Percentiles rank a stretch among this genome's conserved stretches.
These are phyloP conservation scores for Mycena rosella DNA, from an alignment of 768 basidiomycete species.

Conservation along the genomic window DNA sequence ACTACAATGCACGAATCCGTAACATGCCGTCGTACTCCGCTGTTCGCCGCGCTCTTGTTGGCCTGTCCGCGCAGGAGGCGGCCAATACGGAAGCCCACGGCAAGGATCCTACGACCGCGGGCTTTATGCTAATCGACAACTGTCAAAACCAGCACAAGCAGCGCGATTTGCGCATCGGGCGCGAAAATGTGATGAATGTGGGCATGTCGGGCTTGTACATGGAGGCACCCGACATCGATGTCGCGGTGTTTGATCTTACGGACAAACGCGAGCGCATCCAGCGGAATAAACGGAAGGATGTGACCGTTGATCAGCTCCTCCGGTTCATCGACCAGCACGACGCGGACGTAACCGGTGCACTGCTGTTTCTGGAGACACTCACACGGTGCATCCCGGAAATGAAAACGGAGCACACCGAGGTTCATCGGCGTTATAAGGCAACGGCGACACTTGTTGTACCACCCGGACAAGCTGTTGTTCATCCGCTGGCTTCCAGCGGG, in stretches of 20 bases:
- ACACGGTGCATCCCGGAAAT: slow-evolving; percentile 6
- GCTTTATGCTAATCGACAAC: slow-evolving; percentile 1
- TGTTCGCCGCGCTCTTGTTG: neutral
- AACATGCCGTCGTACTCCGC: neutral
- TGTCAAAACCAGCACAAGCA: neutral
- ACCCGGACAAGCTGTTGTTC: neutral
- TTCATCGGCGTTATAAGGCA: neutral
- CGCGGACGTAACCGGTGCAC: neutral
- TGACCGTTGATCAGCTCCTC: slow-evolving; percentile 11
- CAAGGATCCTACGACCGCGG: neutral
- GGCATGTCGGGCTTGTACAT: slow-evolving; percentile 9
- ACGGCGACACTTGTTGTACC: neutral
- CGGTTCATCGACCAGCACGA: slow-evolving; percentile 8
- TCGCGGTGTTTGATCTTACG: neutral
- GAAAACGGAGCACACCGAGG: no score
- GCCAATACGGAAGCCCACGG: neutral
- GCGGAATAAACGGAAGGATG: neutral
- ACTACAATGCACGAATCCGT: slow-evolving; percentile 24
- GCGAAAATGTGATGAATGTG: slow-evolving; percentile 14
- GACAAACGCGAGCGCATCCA: neutral
- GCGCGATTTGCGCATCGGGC: slow-evolving; percentile 3
- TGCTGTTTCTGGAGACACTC: neutral
- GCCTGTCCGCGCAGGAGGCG: neutral
- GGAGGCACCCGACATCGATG: slow-evolving; percentile 6
- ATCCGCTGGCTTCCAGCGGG: slow-evolving; percentile 6